Evolutionary conservation across 2,329 filamentous ascomycete genomes (phyloP), one percentile per base, ranked within the genome.

Genomic region (Pestalotiopsis sp.): DNA sequence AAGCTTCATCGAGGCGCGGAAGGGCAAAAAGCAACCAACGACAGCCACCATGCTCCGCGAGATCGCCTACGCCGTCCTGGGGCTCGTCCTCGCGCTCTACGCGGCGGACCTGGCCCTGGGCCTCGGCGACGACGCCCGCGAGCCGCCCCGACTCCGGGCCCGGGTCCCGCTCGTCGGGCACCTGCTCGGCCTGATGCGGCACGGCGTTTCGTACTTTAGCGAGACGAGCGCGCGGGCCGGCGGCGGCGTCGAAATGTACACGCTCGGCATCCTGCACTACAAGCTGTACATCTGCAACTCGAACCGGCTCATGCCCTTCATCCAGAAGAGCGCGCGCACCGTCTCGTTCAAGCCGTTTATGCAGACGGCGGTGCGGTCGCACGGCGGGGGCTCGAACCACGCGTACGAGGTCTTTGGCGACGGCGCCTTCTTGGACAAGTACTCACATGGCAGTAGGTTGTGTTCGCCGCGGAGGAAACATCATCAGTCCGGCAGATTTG

Each of bases 221-320:
- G 14, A 61, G 23, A 52, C 41, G n/a, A 62, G 66, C 57, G 45
- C 17, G 4, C 45, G 45, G 45, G 45, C 17, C n/a, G 45, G 45
- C 17, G 45, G 45, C 45, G 39, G 60, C 25, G 66, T 14, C 20
- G 66, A 67, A n/a, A 52, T 67, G 20, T 67, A 62, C 25, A 67
- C 57, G 7, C 25, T 67, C 38, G 66, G 66, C 20, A 27, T 67
- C 38, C 20, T 67, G 23, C 45, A 62, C 57, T 62, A 49, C 58
- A 67, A 67, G 66, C 20, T 67, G 5, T 67, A 67, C 17, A 27
- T 67, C n/a, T 62, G 58, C n/a, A 49, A 60, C 12, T 49, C 66
- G 20, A 67, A 49, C 39, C 66, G 66, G 5, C 66, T 67, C 38
- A 52, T 67, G 66, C 58, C 58, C 4, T 56, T 63, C 13, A 67